Evolutionary conservation across 257 asterid species (phyloP).

Genomic region (Solanum verrucosum): DNA sequence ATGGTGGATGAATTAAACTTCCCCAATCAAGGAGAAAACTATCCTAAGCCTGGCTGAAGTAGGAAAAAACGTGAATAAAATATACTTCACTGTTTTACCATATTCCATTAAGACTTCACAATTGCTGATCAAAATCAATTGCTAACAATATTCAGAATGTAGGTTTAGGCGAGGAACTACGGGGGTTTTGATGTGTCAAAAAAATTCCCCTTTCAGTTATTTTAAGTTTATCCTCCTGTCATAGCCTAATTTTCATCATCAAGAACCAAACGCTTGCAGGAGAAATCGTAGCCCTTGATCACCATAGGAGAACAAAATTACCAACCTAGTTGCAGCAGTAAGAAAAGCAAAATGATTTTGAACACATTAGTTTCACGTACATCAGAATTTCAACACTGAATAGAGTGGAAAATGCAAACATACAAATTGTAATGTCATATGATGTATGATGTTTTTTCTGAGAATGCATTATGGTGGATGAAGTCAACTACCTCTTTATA

Average conservation of each 20-base stretch:
- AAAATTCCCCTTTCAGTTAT: background rate
- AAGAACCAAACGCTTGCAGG: background rate
- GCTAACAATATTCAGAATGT: background rate
- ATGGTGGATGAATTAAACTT: background rate
- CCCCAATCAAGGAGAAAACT: background rate
- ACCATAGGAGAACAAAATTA: background rate
- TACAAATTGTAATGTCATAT: background rate
- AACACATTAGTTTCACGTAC: background rate
- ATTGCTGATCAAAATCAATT: background rate
- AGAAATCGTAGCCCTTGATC: background rate
- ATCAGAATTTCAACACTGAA: background rate
- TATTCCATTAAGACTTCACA: background rate
- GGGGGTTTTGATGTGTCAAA: background rate
- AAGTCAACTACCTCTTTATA: background rate
- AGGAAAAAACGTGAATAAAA: background rate
- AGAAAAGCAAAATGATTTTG: background rate
- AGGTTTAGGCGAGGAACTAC: background rate
- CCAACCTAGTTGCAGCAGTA: background rate
- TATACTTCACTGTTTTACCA: background rate
- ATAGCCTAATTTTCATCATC: background rate
- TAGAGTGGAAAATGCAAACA: background rate
- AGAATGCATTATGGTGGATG: background rate
- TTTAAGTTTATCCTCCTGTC: background rate
- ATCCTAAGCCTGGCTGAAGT: background rate
- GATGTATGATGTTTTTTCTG: background rate